Evolutionary conservation across 1,284 basidiomycete genomes (phyloP), one percentile per base, ranked within the genome.

Genomic region (Ganoderma meredithae): DNA sequence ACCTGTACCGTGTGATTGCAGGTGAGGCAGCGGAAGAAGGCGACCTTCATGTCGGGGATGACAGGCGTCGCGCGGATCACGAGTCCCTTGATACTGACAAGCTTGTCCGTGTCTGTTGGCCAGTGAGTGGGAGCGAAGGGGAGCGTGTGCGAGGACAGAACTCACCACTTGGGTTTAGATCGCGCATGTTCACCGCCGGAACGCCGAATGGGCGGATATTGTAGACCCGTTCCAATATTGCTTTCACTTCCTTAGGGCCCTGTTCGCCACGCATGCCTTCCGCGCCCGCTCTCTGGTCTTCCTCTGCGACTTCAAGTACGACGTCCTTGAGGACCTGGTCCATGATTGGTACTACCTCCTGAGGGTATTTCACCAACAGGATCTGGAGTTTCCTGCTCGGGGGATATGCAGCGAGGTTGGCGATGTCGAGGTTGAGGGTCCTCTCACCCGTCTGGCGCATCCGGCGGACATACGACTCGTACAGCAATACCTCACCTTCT

Each of bases 1-100:
- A 95, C 95, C 77, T 95, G 93, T 8, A 96, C 90, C 6, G 97
- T 98, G 80, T 99, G 97, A 68, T 93, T 93, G 80, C 98, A 99
- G 49, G 92, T 93, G n/a, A 95, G 84, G 82, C 97, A 99, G 60
- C 97, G 94, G 90, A 99, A 99, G 85, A 99, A 99, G 40, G 97
- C 97, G 76, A 90, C 88, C 82, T 96, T 96, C 98, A 99, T 99
- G 81, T 99, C 97, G 1, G 98, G 97, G 67, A 99, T 99, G 76
- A 99, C 93, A 4, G 97, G 95, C 0, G 97, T 99, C 0, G 96
- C 95, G 52, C 98, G 94, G 74, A 99, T 99, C 73, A 99, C 96
- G 6, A 99, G 89, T 63, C 98, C 97, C 78, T 97, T 98, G 82
- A 99, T 92, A 63, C 91, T 93, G 33, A 98, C 94, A 47, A 99